phyloP scores from a whole-genome alignment of 1,139 yeast genomes.

The Geotrichum australiense region DNA sequence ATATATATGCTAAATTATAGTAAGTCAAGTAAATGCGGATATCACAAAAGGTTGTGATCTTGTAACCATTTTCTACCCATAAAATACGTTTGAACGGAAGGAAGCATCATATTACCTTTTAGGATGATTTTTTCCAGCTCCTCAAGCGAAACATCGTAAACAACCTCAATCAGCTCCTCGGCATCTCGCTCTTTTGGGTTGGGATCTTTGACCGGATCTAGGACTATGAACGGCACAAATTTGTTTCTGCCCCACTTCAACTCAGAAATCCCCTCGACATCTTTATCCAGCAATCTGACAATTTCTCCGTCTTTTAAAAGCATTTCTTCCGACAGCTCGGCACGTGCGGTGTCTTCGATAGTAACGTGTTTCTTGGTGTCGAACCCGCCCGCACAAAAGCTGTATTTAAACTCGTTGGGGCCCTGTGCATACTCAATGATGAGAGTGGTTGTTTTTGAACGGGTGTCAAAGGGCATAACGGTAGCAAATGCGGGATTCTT shows the following conservation, averaged over 20 bases:
- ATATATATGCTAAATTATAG: too few species aligned
- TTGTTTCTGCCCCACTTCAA: not conserved
- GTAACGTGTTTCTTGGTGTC: not conserved
- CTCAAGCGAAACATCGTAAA: not conserved
- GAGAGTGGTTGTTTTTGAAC: not conserved
- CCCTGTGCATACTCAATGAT: not conserved
- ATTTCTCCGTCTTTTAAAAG: not conserved
- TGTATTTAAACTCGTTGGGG: not conserved
- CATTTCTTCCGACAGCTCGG: not conserved
- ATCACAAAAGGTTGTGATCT: too few species aligned
- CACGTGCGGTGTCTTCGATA: not conserved
- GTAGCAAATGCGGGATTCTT: not conserved
- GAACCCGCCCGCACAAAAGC: not conserved
- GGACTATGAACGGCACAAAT: not conserved
- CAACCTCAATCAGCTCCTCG: not conserved
- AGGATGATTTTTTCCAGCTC: not conserved
- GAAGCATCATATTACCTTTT: not conserved
- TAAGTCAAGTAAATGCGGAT: too few species aligned
- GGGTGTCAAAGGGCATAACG: not conserved
- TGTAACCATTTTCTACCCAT: not conserved
- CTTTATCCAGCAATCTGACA: not conserved
- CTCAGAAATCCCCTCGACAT: not conserved
- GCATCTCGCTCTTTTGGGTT: not conserved
- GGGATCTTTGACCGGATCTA: not conserved
- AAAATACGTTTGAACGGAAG: not conserved